Evolutionary conservation across 2,329 filamentous ascomycete species (phyloP), one percentile per base, ranked within the genome.

Genomic region (Pyricularia sp.): DNA sequence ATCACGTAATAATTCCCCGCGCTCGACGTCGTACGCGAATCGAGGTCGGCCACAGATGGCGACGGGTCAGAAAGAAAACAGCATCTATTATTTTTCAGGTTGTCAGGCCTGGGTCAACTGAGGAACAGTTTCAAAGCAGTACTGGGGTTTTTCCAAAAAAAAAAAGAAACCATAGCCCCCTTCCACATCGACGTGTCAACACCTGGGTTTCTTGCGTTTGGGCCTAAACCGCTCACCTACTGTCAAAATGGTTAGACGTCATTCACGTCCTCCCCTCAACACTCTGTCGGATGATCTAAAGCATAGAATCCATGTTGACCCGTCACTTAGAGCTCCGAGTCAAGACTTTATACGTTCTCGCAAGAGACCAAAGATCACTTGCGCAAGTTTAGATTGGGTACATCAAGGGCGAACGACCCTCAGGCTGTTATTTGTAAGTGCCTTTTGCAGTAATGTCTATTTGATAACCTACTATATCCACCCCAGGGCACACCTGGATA

Each of bases 371-470:
- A 91, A 81, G 89, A 93, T 73, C 90, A 94, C 76, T 87, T 99
- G 73, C 91, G 92, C 79, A 98, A 97, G 81, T 99, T 99, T 82
- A 92, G 95, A 67, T 86, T 99, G 31, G 88, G 90, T 30, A 98
- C 95, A 2, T 97, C 94, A 42, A 85, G 95, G 72, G 89, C 93
- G 68, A 94, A 90, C 77, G 89, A 90, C 65, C 91, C 94, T 0
- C 93, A 97, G 82, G 95, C 94, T 71, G 89, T 96, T 71, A 97
- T 99, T 74, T 98, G 95, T 98, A 91, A 80, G 90, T 85, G 78
- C 74, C 78, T 81, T 76, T 77, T 14, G 26, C 14, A 20, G 25
- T 6, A 1, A 7, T 30, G 14, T 63, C 26, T 63, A 2, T 26
- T 28, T 30, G 20, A n/a, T n/a, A 55, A 55, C 20, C 7, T 55